phyloP scores from a whole-genome alignment of 768 basidiomycete species.

The Tricholoma sp. region DNA sequence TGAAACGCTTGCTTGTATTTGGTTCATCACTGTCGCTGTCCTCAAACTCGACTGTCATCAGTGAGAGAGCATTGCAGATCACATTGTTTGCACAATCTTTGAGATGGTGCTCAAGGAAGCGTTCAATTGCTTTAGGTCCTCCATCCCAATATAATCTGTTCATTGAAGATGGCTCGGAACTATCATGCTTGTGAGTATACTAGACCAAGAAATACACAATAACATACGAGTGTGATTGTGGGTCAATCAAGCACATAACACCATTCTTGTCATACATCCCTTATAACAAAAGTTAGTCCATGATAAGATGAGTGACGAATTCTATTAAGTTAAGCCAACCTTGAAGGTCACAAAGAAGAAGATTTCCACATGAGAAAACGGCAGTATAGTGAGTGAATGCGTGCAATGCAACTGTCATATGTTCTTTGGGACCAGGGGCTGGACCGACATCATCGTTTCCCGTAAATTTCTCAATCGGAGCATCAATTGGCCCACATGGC shows the following conservation, averaged over 20 bases:
- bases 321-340: neutral
- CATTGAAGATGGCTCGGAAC: neutral
- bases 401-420: conserved; percentile 14
- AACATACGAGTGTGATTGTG: conserved; percentile 6
- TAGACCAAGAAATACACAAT: neutral
- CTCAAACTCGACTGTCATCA: neutral
- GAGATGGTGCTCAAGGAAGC: neutral
- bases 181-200: neutral
- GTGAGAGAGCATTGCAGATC: neutral
- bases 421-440: conserved; percentile 2
- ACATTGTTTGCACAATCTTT: conserved; percentile 2
- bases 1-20: neutral
- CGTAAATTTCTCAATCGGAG: conserved; percentile 16
- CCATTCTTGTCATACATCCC: conserved; percentile 5
- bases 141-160: conserved; percentile 5
- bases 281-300: neutral
- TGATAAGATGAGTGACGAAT: neutral
- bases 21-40: neutral
- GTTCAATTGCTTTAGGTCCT: conserved; percentile 5
- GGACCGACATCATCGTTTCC: conserved; percentile 13
- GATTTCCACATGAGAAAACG: conserved; percentile 2
- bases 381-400: conserved; percentile 16
- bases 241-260: conserved; percentile 5
- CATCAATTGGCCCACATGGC: conserved; percentile 8
- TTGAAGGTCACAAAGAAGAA: conserved; percentile 10